Conservation (phyloP, 768 basidiomycete species). For the Solioccasus polychromus region DNA sequence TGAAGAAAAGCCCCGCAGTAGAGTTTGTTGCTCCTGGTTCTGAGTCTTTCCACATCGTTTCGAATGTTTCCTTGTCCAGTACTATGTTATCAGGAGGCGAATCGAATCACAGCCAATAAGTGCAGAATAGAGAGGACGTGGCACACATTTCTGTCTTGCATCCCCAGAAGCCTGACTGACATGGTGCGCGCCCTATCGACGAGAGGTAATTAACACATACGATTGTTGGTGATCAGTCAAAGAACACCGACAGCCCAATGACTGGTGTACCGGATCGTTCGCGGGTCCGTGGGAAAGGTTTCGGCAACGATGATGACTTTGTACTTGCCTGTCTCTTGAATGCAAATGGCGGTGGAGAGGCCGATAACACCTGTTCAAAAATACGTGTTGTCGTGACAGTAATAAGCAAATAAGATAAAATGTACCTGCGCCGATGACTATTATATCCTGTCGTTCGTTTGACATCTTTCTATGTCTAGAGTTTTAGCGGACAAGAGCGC, state of each 20-base stretch:
- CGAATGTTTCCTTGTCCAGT: slow-evolving; percentile 70
- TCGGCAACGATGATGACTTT: slow-evolving; percentile 71
- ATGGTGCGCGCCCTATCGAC: slow-evolving; percentile 75
- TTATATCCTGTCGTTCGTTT: slow-evolving; percentile 24
- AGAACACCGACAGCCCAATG: slow-evolving; percentile 68
- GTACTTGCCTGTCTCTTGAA: slow-evolving; percentile 63
- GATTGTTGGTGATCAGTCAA: background rate
- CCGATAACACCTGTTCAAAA: slow-evolving; percentile 64
- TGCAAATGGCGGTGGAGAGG: slow-evolving; percentile 67
- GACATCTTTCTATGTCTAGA: slow-evolving; percentile 14
- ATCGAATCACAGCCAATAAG: background rate
- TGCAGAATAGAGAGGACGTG: background rate
- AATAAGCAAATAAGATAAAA: background rate
- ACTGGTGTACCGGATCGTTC: slow-evolving; percentile 74
- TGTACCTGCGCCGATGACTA: slow-evolving; percentile 43
- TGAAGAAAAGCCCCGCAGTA: slow-evolving; percentile 61
- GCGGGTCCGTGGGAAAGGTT: slow-evolving; percentile 66
- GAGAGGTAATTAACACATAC: background rate
- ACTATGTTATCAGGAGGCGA: slow-evolving; percentile 35
- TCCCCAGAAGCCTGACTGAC: slow-evolving; percentile 56
- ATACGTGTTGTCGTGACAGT: background rate
- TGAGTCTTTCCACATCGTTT: slow-evolving; percentile 73
- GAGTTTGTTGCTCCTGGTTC: slow-evolving; percentile 43
- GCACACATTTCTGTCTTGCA: slow-evolving; percentile 53
- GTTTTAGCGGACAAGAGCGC: too few relatives aligned